Evolutionary conservation across 768 basidiomycete genomes (phyloP).

Genomic region (Termitomyces sp.): DNA sequence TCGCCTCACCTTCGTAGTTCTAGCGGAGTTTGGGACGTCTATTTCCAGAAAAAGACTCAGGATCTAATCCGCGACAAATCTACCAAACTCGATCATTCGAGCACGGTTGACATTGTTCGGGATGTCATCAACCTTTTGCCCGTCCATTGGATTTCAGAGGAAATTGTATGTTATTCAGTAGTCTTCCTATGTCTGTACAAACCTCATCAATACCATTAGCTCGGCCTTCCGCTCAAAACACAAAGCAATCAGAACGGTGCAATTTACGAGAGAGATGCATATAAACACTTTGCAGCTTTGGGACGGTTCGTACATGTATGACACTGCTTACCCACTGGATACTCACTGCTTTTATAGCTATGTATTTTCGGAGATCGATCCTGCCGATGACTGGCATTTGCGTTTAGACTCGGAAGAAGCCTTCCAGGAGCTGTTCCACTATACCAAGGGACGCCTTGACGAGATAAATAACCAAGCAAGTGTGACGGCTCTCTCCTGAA

Average conservation of each 20-base stretch:
- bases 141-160: constrained; percentile 55
- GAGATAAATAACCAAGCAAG: constrained; percentile 21
- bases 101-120: constrained; percentile 55
- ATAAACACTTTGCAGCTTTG: constrained; percentile 43
- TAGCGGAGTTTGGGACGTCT: constrained; percentile 18
- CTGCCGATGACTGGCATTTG: constrained; percentile 45
- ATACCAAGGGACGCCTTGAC: constrained; percentile 30
- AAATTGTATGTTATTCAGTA: constrained; percentile 43
- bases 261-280: constrained; percentile 37
- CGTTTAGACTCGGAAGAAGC: constrained; percentile 35
- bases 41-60: constrained; percentile 31
- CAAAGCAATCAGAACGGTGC: constrained; percentile 24
- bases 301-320: constrained; percentile 37
- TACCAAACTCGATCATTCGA: constrained; percentile 21
- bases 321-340: not conserved
- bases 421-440: constrained; percentile 25
- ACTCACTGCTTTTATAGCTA: constrained; percentile 29
- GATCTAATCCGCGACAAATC: constrained; percentile 34
- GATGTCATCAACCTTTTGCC: constrained; percentile 68
- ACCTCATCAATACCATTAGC: constrained; percentile 22
- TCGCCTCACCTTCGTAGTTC: not conserved
- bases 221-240: constrained; percentile 43
- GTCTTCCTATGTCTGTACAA: not conserved
- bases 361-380: constrained; percentile 41
- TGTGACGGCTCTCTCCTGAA: not conserved